phyloP scores from a whole-genome alignment of 1,139 yeast genomes.

The Blastobotrys raffinosifermentans region DNA sequence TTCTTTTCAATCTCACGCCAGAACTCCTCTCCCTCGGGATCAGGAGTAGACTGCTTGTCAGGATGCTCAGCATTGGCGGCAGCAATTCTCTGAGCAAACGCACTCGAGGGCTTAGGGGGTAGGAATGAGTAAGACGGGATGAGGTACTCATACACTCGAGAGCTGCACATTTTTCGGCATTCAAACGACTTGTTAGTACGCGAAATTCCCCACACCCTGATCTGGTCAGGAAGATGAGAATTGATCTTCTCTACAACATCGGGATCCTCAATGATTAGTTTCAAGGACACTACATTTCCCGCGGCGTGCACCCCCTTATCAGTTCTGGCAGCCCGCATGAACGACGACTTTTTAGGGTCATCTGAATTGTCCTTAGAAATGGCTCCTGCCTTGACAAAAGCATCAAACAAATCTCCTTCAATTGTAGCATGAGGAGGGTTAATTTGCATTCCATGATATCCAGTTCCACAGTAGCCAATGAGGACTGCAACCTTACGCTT shows the following conservation, averaged over 20 bases:
- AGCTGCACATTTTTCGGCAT: slow-evolving; percentile 91
- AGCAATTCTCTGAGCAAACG: slow-evolving; percentile 53
- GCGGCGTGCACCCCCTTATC: slow-evolving; percentile 99
- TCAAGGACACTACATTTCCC: slow-evolving; percentile 85
- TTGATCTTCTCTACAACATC: slow-evolving; percentile 72
- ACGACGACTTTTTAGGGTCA: slow-evolving; percentile 84
- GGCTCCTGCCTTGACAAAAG: slow-evolving; percentile 86
- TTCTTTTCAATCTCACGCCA: slow-evolving; percentile 51
- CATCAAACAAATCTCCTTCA: slow-evolving; percentile 83
- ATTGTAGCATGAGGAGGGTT: slow-evolving; percentile 89
- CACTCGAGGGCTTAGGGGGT: slow-evolving; percentile 79
- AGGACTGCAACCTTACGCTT: slow-evolving; percentile 84
- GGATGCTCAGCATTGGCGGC: slow-evolving; percentile 52
- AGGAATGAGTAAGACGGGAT: slow-evolving; percentile 85
- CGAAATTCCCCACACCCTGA: slow-evolving; percentile 88
- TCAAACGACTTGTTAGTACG: slow-evolving; percentile 89
- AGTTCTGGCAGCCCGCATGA: slow-evolving; percentile 95
- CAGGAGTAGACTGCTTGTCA: slow-evolving; percentile 49
- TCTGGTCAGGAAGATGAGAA: slow-evolving; percentile 68
- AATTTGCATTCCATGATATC: slow-evolving; percentile 96
- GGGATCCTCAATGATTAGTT: slow-evolving; percentile 84
- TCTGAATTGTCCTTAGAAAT: slow-evolving; percentile 82
- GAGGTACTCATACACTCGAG: slow-evolving; percentile 88
- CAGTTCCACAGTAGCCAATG: slow-evolving; percentile 97
- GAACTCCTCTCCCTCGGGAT: slow-evolving; percentile 63